Conservation (phyloP, 768 basidiomycete genomes). For the Serendipita sp. region DNA sequence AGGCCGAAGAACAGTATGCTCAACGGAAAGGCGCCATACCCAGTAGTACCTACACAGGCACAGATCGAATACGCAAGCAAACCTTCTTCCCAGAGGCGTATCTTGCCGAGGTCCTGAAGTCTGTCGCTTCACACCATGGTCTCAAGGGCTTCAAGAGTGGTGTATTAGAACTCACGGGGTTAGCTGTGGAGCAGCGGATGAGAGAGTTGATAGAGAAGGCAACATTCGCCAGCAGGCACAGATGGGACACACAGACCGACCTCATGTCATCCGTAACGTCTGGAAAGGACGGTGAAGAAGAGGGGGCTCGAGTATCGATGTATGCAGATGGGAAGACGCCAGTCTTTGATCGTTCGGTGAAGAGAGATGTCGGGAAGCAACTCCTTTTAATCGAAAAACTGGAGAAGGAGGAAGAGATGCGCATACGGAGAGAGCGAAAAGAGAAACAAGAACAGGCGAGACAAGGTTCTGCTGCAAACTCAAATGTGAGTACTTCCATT, state of each 20-base stretch:
- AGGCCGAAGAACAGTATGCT: background rate
- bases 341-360: conserved; percentile 69
- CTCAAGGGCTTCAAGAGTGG: conserved; percentile 53
- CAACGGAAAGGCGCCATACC: background rate
- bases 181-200: conserved; percentile 60
- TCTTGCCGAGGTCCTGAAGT: conserved; percentile 50
- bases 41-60: background rate
- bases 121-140: conserved; percentile 50
- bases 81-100: conserved; percentile 52
- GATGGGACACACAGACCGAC: conserved; percentile 46
- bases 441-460: conserved; percentile 54
- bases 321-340: conserved; percentile 24
- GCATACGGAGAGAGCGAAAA: conserved; percentile 57
- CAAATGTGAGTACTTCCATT: conserved; percentile 1
- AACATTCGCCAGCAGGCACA: conserved; percentile 50
- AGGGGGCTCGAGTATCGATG: background rate
- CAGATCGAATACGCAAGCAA: conserved; percentile 64
- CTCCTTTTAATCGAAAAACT: conserved; percentile 54
- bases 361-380: conserved; percentile 68
- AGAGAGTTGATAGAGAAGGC: conserved; percentile 51
- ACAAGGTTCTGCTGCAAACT: conserved; percentile 26
- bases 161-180: conserved; percentile 56
- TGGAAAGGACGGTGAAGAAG: conserved; percentile 25
- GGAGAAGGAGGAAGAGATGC: conserved; percentile 73
- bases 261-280: conserved; percentile 51